Evolutionary conservation across 306 rosid genomes (phyloP), one percentile per base, ranked within the genome.

Genomic region (Calophaca sinica): DNA sequence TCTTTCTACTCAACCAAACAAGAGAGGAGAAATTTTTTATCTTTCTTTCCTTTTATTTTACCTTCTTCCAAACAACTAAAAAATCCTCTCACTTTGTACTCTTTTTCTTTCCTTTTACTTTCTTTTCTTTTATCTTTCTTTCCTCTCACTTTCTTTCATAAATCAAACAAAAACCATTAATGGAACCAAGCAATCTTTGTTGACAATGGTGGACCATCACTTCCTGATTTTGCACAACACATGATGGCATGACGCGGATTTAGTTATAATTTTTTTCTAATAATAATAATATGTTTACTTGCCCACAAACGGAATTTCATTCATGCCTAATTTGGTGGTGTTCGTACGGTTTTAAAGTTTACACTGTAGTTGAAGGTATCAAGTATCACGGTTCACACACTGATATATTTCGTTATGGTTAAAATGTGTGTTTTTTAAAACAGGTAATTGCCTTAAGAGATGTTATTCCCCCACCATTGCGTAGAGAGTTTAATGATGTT

Each of bases 401-500:
- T 38, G 11, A 53, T 33, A 62, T 75, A 54, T 28, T 52, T 62
- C 7, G 4, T 69, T 10, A 41, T 33, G 69, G 63, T 28, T 75
- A 62, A 74, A 73, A 71, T 76, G 60, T 58, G 68, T 79, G 78
- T 33, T 78, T 62, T 77, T 53, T 73, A 12, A 54, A 79, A 76
- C 91, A 94, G 99, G 89, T 94, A n/a, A n/a, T 78, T 69, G 96
- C 67, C 75, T 52, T 94, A 70, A 88, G 88, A 75, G 99, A 94
- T 83, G 91, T 94, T 76, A 80, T 94, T 79, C 97, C 99, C 65
- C 99, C 99, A 57, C 96, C 99, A 7, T 33, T 90, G 62, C 86
- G 96, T 74, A 88, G 97, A 75, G 96, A 94, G 72, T 94, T 94
- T 73, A 86, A 76, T 5, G 99, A 94, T 85, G 99, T 94, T 29